These are phyloP conservation scores for Geranium brycei DNA, from an alignment of 345 rosid species.

Conservation along the genomic window DNA sequence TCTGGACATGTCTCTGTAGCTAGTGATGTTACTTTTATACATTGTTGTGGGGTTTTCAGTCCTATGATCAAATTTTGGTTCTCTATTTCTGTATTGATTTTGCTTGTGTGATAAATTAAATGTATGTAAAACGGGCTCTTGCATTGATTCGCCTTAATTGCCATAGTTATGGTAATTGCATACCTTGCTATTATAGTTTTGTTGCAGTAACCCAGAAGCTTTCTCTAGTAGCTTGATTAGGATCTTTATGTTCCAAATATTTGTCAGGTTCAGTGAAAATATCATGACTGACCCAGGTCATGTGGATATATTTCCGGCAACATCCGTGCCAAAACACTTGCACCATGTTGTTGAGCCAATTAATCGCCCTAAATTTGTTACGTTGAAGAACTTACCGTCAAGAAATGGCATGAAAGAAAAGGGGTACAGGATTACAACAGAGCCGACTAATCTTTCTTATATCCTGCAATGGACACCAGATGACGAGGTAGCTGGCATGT, in stretches of 20 bases:
- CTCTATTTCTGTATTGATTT: no score
- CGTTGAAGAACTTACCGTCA: constrained; percentile 25
- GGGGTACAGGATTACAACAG: constrained; percentile 61
- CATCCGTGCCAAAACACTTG: constrained; percentile 56
- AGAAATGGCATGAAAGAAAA: constrained; percentile 27
- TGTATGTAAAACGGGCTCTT: neutral
- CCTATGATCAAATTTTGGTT: no score
- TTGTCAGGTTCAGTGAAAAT: constrained; percentile 64
- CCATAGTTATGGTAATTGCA: neutral
- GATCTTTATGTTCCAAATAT: constrained; percentile 6
- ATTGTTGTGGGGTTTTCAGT: no score
- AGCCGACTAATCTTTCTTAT: constrained; percentile 40
- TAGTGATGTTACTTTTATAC: no score
- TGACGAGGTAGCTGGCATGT: constrained; percentile 47
- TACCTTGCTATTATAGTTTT: constrained; percentile 1
- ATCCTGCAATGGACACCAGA: constrained; percentile 69
- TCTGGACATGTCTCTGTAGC: no score
- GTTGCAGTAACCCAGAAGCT: constrained; percentile 3
- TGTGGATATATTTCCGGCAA: constrained; percentile 69
- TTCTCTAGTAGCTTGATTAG: constrained; percentile 8
- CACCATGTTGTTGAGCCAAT: constrained; percentile 55
- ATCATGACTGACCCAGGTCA: constrained; percentile 63
- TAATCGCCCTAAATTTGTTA: constrained; percentile 22
- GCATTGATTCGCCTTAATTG: neutral
- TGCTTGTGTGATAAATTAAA: no score